Base-by-base conservation (phyloP, 345 rosid species). In the Populus tremula region DNA sequence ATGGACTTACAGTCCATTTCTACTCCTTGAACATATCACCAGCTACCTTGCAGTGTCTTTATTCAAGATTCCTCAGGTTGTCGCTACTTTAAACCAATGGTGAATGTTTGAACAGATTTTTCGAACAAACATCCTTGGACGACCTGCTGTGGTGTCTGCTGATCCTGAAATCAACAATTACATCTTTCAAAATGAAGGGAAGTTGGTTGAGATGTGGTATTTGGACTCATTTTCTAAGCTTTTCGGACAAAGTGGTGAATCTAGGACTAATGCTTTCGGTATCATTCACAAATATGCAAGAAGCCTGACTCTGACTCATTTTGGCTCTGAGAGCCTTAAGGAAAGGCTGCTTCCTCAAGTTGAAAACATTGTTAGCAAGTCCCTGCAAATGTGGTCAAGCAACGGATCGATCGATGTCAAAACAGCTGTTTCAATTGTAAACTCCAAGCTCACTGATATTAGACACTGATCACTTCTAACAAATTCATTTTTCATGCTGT, bases 261-360 rank as follows among this genome's bases (percentile, higher is more conserved):
- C 56, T 45, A 74, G 61, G 23, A 43, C 41, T 18, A 65, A 47
- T 29, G 59, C 62, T 18, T 23, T 69, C 7, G 41, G 53, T 27
- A 13, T 59, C 31, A 5, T 74, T 12, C 81, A 77, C 59, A 78
- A 75, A 17, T 77, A 73, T 49, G 20, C 69, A 2, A 69, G 79
- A 38, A 54, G 62, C 65, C 2, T 25, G 4, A 35, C 66, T 27
- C n/a, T 54, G 35, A 69, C 29, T 56, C 76, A 62, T 45, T 77
- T 83, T 16, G 83, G 83, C 6, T 27, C 69, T 41, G 71, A 80
- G 21, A 70, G 67, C 50, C 79, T 83, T 5, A 77, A 70, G 70
- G 73, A 71, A 38, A 79, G 59, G 64, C 27, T 72, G 69, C 78
- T 83, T 27, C 47, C 73, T 16, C 27, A 35, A n/a, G 47, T 79